Conservation (phyloP, 2,329 filamentous ascomycete species). For the Nigrospora osmanthi region DNA sequence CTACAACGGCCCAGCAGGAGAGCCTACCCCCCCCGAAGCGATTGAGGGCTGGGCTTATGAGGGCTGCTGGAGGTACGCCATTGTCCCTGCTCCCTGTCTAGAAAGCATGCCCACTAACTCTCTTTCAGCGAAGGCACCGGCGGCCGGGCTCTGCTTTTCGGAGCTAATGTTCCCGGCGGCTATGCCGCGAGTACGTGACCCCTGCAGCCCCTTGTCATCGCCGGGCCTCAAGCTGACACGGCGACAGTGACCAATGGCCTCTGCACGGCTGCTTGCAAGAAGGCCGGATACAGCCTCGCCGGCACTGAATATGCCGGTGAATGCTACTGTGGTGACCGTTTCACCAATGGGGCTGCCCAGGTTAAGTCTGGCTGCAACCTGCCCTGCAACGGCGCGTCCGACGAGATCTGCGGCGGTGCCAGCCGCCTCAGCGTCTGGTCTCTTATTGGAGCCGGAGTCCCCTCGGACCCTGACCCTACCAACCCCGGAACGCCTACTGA, state of each 20-base stretch:
- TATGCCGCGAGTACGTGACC: constrained; percentile 3
- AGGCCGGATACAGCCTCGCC: constrained; percentile 7
- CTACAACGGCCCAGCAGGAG: constrained; percentile 3
- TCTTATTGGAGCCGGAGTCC: constrained; percentile 2
- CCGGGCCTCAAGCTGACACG: not conserved
- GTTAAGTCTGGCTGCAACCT: constrained; percentile 5
- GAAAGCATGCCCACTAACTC: not conserved
- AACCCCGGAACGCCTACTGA: not conserved
- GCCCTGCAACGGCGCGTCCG: constrained; percentile 9
- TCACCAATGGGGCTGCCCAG: constrained; percentile 2
- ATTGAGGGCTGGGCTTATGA: constrained; percentile 6
- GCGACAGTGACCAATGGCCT: constrained; percentile 10
- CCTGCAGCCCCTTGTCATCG: not conserved
- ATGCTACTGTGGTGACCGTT: constrained; percentile 8
- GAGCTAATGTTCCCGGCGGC: constrained; percentile 2
- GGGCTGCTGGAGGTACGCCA: constrained; percentile 4
- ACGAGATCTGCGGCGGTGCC: constrained; percentile 6
- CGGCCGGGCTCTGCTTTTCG: constrained; percentile 2
- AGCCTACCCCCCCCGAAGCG: constrained; percentile 2
- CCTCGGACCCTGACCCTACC: constrained; percentile 1
- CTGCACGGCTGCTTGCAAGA: constrained; percentile 6
- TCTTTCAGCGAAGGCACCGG: constrained; percentile 3
- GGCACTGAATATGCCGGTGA: constrained; percentile 10
- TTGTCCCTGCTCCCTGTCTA: not conserved
- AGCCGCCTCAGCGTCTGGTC: constrained; percentile 11